These are phyloP conservation scores for Pelargonium nanum DNA, from an alignment of 345 rosid genomes.

Conservation along the genomic window DNA sequence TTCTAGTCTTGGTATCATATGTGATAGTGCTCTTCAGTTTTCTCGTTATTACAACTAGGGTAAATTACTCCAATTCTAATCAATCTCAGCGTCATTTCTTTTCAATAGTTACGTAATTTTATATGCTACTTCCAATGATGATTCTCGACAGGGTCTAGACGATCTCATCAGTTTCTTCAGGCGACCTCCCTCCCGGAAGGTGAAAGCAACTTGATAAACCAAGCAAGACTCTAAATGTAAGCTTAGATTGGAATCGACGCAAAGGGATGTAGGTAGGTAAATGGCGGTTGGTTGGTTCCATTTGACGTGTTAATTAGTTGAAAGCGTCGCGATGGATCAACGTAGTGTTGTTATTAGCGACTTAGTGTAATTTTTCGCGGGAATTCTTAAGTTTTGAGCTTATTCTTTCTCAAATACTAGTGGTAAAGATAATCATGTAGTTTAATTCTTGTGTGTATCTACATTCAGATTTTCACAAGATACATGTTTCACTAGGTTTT, in stretches of 20 bases:
- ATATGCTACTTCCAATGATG: not conserved
- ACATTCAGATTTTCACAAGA: no score
- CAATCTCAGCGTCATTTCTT: not conserved
- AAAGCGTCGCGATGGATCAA: conserved; percentile 2
- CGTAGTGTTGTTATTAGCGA: conserved; percentile 9
- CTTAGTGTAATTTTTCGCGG: not conserved
- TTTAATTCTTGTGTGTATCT: no score
- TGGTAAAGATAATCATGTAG: no score
- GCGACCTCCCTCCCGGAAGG: conserved; percentile 81
- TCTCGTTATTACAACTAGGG: conserved; percentile 92
- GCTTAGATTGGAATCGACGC: conserved; percentile 7
- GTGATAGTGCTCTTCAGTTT: conserved; percentile 84
- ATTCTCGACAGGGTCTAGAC: conserved; percentile 68
- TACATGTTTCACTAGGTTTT: no score
- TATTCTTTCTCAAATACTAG: not conserved
- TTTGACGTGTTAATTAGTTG: not conserved
- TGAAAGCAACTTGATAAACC: conserved; percentile 51
- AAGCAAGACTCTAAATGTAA: no score
- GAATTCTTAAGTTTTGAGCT: not conserved
- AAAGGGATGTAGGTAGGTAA: conserved; percentile 2
- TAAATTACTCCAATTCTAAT: conserved; percentile 15
- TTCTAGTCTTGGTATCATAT: conserved; percentile 84
- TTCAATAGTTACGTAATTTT: not conserved
- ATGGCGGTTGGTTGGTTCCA: conserved; percentile 5
- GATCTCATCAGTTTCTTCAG: conserved; percentile 91